A percentile compares a stretch with the other conserved stretches of the same genome.
Evolutionary conservation across 495 filamentous ascomycete species (phyloP).

Genomic region (Podospora pseudopauciseta): DNA sequence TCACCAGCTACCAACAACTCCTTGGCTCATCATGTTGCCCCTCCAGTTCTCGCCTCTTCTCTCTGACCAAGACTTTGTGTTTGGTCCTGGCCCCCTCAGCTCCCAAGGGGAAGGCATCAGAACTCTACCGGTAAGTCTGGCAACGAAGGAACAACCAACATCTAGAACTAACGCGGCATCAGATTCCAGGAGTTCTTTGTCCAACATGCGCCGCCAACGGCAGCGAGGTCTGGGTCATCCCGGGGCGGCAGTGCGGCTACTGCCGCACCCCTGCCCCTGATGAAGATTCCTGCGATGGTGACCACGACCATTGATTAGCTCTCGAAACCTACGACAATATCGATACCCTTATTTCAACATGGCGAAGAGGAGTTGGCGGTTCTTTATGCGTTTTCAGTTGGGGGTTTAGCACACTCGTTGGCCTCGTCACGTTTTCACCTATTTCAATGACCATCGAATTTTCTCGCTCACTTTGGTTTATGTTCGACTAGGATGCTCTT

Average conservation of each 20-base stretch:
- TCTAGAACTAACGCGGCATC: background rate
- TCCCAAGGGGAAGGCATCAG: conserved; percentile 9
- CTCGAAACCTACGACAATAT: background rate
- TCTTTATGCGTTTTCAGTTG: background rate
- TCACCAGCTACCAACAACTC: background rate
- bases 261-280: conserved; percentile 38
- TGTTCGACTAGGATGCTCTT: background rate
- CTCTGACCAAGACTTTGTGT: background rate
- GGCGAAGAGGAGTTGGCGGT: conserved; percentile 1
- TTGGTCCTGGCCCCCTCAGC: background rate
- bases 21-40: conserved; percentile 1
- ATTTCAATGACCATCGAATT: background rate
- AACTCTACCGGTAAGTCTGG: conserved; percentile 11
- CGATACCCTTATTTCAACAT: background rate
- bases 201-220: conserved; percentile 39
- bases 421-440: background rate
- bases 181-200: conserved; percentile 33
- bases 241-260: conserved; percentile 42
- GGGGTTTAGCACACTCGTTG: background rate
- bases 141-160: background rate
- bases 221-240: conserved; percentile 49
- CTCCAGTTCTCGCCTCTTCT: background rate
- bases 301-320: background rate
- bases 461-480: background rate
- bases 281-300: conserved; percentile 2